A percentile compares a stretch with the other conserved stretches of the same genome.
These are phyloP conservation scores for Trichoderma aggressivum DNA, from an alignment of 2,329 filamentous ascomycete species.

Conservation along the genomic window DNA sequence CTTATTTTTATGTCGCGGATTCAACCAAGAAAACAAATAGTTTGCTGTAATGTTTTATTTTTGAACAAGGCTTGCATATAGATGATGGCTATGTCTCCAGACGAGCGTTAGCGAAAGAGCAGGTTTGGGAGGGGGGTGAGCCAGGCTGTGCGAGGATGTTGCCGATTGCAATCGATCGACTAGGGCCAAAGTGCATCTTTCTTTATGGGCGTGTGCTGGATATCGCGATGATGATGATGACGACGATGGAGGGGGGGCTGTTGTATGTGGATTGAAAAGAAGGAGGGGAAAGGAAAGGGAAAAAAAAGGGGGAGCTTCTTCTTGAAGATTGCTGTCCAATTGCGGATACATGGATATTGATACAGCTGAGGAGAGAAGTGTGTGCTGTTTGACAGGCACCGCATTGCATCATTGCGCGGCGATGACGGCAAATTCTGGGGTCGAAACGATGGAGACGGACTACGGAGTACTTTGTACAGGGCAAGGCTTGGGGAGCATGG, in stretches of 20 bases:
- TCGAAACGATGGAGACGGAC: background rate
- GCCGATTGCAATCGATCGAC: slow-evolving; percentile 3
- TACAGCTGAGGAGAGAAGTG: background rate
- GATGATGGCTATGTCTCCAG: background rate
- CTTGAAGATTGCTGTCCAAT: background rate
- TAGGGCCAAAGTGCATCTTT: slow-evolving; percentile 1
- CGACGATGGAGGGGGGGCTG: background rate
- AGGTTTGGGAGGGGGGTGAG: background rate
- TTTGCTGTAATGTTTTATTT: background rate
- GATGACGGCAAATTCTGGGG: background rate
- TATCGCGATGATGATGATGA: background rate
- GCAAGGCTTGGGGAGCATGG: background rate
- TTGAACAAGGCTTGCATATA: background rate
- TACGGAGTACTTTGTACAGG: too few species aligned
- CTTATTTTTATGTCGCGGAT: background rate
- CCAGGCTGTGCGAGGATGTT: background rate
- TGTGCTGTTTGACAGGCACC: background rate
- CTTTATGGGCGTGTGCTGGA: background rate
- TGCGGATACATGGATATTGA: background rate
- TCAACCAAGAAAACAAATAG: background rate
- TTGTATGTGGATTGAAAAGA: background rate
- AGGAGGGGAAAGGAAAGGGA: too few species aligned
- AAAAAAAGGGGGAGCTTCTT: background rate
- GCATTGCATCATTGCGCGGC: background rate
- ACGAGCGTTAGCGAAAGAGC: background rate